These are phyloP conservation scores for Austroboletus festivus DNA, from an alignment of 768 basidiomycete species.

Conservation along the genomic window DNA sequence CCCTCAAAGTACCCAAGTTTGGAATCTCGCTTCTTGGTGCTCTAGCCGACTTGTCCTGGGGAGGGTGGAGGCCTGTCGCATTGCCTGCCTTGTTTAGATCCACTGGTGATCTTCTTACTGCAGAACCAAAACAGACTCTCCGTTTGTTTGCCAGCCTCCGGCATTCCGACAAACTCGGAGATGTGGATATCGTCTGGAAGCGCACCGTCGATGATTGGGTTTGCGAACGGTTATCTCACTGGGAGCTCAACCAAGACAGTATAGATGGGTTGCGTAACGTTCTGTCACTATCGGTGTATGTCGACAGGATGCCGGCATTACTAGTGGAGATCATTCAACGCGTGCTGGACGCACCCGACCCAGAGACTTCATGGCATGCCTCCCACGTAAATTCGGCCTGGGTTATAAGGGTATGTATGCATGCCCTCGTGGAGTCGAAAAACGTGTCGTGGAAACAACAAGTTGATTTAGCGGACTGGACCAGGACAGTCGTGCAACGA, in stretches of 20 bases:
- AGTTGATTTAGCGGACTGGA: slow-evolving; percentile 52
- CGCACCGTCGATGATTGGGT: slow-evolving; percentile 51
- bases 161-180: slow-evolving; percentile 47
- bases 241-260: slow-evolving; percentile 38
- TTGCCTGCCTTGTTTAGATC: slow-evolving; percentile 56
- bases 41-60: slow-evolving; percentile 66
- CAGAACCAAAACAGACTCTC: slow-evolving; percentile 41
- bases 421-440: slow-evolving; percentile 40
- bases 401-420: slow-evolving; percentile 60
- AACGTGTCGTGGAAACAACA: slow-evolving; percentile 43
- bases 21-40: slow-evolving; percentile 55
- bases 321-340: slow-evolving; percentile 45
- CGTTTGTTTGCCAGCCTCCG: slow-evolving; percentile 50
- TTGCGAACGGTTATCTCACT: slow-evolving; percentile 39
- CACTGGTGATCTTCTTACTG: slow-evolving; percentile 44
- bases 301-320: slow-evolving; percentile 42
- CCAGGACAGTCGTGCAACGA: slow-evolving; percentile 36
- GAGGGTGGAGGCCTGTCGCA: slow-evolving; percentile 72
- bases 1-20: slow-evolving; percentile 35
- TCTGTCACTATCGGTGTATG: slow-evolving; percentile 49
- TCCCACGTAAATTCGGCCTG: slow-evolving; percentile 46
- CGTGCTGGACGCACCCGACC: slow-evolving; percentile 31
- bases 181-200: slow-evolving; percentile 60
- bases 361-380: slow-evolving; percentile 32
- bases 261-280: slow-evolving; percentile 55